These are phyloP conservation scores for Pichia terricola DNA, from an alignment of 1,139 yeast genomes.

Conservation along the genomic window DNA sequence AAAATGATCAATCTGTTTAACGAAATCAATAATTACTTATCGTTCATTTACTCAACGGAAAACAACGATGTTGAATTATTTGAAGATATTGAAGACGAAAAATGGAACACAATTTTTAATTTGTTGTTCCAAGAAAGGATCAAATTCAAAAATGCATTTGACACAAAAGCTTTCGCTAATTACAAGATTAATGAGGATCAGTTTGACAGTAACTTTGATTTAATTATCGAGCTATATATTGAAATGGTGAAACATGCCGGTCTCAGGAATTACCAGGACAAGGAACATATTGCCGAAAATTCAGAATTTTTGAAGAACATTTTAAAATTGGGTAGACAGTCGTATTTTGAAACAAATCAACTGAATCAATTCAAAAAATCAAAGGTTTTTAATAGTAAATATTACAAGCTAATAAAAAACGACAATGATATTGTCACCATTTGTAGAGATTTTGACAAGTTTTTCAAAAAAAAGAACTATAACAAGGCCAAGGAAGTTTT, in stretches of 20 bases:
- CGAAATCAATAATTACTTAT: constrained; percentile 21
- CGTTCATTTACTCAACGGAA: constrained; percentile 21
- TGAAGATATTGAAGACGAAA: constrained; percentile 8
- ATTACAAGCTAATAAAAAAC: constrained; percentile 2
- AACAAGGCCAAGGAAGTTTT: constrained; percentile 16
- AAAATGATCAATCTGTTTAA: constrained; percentile 16
- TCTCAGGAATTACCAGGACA: not conserved
- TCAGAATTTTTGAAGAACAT: constrained; percentile 17
- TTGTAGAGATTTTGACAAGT: constrained; percentile 16
- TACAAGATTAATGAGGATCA: constrained; percentile 8
- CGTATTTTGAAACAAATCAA: constrained; percentile 10
- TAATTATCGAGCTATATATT: constrained; percentile 15
- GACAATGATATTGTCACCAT: constrained; percentile 17
- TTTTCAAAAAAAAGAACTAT: constrained; percentile 13
- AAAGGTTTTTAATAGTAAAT: constrained; percentile 3
- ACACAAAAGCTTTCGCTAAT: constrained; percentile 13
- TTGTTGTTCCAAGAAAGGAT: constrained; percentile 16
- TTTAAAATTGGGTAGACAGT: constrained; percentile 17
- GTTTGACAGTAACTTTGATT: constrained; percentile 19
- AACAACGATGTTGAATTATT: constrained; percentile 19
- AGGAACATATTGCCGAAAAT: constrained; percentile 9
- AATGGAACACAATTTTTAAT: constrained; percentile 17
- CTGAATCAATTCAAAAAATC: constrained; percentile 3
- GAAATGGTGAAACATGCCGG: constrained; percentile 4
- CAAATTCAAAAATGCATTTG: constrained; percentile 14